These are phyloP conservation scores for Solanum hybrid DNA, from an alignment of 305 asterid species.

Conservation along the genomic window DNA sequence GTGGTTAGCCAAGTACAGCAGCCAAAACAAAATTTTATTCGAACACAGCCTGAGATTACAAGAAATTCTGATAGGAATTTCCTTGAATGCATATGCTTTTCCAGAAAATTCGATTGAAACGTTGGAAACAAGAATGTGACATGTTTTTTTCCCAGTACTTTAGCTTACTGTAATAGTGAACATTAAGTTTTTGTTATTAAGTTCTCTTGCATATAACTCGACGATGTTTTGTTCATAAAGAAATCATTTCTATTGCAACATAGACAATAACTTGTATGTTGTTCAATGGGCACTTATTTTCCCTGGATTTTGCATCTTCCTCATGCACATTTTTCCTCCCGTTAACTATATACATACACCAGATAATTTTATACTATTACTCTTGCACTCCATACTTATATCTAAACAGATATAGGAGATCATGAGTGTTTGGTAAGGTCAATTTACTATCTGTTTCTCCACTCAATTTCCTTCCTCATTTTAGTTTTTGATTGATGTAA, in stretches of 20 bases:
- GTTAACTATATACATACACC: conserved; percentile 50
- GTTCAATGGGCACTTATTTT: conserved; percentile 53
- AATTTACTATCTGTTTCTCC: background rate
- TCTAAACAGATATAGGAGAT: background rate
- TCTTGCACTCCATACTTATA: background rate
- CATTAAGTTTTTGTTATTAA: background rate
- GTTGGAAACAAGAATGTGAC: background rate
- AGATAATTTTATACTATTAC: conserved; percentile 17
- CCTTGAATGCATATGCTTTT: conserved; percentile 59
- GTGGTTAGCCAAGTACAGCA: conserved; percentile 23
- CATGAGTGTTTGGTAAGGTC: background rate
- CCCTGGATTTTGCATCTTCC: conserved; percentile 31
- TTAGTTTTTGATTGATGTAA: background rate
- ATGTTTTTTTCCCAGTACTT: background rate
- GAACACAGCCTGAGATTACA: conserved; percentile 16
- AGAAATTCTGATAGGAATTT: conserved; percentile 30
- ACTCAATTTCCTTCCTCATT: background rate
- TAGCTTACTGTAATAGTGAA: background rate
- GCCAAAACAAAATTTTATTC: background rate
- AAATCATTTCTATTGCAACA: background rate
- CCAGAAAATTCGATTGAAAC: conserved; percentile 31
- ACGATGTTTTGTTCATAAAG: background rate
- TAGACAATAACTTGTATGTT: conserved; percentile 30
- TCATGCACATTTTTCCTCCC: conserved; percentile 55
- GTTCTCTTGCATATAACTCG: background rate